These are phyloP conservation scores for Ceratocystis variospora DNA, from an alignment of 2,329 filamentous ascomycete species.

Conservation along the genomic window DNA sequence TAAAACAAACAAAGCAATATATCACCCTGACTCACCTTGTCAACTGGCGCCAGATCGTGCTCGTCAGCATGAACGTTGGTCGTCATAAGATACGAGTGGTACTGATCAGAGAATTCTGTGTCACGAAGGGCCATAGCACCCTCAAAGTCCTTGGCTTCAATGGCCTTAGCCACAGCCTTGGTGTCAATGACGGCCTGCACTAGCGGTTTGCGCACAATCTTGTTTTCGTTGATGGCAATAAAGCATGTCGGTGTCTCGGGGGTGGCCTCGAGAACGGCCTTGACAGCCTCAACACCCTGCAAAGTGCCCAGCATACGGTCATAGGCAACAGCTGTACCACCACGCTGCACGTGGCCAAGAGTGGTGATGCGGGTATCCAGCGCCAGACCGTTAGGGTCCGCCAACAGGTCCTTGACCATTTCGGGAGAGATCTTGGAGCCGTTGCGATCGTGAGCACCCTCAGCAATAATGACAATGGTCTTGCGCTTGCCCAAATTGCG, in stretches of 20 bases:
- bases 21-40: conserved; percentile 43
- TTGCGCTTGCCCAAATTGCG: conserved; percentile 82
- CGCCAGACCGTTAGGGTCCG: conserved; percentile 54
- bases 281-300: conserved; percentile 88
- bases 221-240: conserved; percentile 95
- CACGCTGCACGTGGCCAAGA: conserved; percentile 91
- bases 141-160: conserved; percentile 73
- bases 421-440: conserved; percentile 70
- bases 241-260: conserved; percentile 85
- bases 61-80: conserved; percentile 64
- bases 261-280: conserved; percentile 75
- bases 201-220: conserved; percentile 80
- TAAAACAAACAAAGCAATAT: background rate
- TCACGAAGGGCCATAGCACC: conserved; percentile 79
- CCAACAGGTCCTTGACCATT: conserved; percentile 79
- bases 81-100: conserved; percentile 78
- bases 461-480: conserved; percentile 95
- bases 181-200: conserved; percentile 82
- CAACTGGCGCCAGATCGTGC: conserved; percentile 47
- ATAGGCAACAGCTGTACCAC: conserved; percentile 82
- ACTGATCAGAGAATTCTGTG: conserved; percentile 87
- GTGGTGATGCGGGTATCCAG: conserved; percentile 92
- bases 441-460: conserved; percentile 76
- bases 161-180: conserved; percentile 67
- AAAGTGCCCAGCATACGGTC: conserved; percentile 86